A percentile compares a stretch with the other conserved stretches of the same genome.
phyloP scores from a whole-genome alignment of 768 basidiomycete genomes.

The Mycena vitilis region DNA sequence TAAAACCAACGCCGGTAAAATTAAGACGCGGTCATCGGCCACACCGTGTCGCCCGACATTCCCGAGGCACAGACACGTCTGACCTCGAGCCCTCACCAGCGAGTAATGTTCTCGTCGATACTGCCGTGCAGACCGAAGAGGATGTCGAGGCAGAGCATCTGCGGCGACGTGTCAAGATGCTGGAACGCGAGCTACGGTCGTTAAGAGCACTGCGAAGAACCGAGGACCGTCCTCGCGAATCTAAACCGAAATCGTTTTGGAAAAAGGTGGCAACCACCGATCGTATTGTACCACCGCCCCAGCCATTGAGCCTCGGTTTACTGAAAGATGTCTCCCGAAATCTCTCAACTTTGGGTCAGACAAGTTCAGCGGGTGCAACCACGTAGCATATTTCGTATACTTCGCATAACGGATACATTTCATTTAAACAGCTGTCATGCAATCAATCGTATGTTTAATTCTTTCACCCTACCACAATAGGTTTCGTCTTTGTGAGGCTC shows the following conservation, averaged over 20 bases:
- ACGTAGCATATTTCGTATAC: background rate
- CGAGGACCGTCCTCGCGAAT: conserved; percentile 15
- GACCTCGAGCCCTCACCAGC: conserved; percentile 8
- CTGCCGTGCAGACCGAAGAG: conserved; percentile 21
- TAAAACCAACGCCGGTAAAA: conserved; percentile 11
- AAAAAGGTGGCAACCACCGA: conserved; percentile 19
- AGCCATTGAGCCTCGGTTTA: conserved; percentile 17
- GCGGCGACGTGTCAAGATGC: conserved; percentile 24
- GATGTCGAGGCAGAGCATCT: conserved; percentile 21
- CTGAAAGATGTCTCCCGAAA: conserved; percentile 14
- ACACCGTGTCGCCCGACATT: conserved; percentile 2
- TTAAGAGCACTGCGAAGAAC: conserved; percentile 14
- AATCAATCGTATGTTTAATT: background rate
- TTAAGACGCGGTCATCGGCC: conserved; percentile 11
- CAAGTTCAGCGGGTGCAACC: background rate
- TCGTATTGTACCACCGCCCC: conserved; percentile 19
- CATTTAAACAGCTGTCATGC: background rate
- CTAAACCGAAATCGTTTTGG: conserved; percentile 25
- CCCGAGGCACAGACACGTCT: conserved; percentile 23
- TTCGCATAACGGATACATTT: background rate
- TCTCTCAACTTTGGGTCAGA: conserved; percentile 12
- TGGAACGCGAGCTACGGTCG: conserved; percentile 32
- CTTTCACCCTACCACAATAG: conserved; percentile 27
- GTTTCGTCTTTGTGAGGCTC: conserved; percentile 36
- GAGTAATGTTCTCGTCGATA: conserved; percentile 17